These are phyloP conservation scores for Penicillium crustosum DNA, from an alignment of 2,329 filamentous ascomycete genomes.

Conservation along the genomic window DNA sequence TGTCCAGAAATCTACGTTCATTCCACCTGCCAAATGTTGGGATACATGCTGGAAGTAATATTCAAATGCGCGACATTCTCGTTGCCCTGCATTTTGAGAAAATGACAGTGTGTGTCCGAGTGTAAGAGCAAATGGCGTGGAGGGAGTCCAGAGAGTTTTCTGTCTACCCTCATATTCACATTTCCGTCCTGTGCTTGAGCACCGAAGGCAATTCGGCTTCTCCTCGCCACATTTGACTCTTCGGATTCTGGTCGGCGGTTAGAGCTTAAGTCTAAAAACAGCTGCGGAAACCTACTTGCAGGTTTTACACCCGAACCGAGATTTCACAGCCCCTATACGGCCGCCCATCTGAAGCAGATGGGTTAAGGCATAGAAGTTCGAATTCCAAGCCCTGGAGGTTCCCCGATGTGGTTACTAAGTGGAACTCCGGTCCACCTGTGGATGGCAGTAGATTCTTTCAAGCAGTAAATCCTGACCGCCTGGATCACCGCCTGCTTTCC, in stretches of 20 bases:
- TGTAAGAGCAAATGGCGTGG: background rate
- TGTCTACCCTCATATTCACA: slow-evolving; percentile 19
- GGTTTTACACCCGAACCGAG: slow-evolving; percentile 18
- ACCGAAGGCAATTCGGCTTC: slow-evolving; percentile 23
- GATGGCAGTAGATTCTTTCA: no score
- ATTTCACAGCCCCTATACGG: slow-evolving; percentile 14
- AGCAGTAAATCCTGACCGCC: no score
- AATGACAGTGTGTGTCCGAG: background rate
- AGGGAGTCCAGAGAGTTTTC: background rate
- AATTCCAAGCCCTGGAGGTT: no score
- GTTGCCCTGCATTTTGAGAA: slow-evolving; percentile 9
- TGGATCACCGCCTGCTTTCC: no score
- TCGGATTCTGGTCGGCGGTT: slow-evolving; percentile 11
- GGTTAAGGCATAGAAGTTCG: background rate
- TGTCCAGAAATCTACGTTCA: slow-evolving; percentile 26
- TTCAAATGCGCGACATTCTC: slow-evolving; percentile 28
- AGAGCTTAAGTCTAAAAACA: background rate
- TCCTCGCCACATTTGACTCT: slow-evolving; percentile 30
- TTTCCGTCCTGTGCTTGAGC: slow-evolving; percentile 18
- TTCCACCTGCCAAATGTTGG: slow-evolving; percentile 12
- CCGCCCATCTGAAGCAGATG: background rate
- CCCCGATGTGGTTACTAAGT: no score
- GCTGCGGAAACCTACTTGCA: slow-evolving; percentile 17
- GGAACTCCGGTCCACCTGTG: background rate
- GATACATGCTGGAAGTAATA: slow-evolving; percentile 26